phyloP scores from a whole-genome alignment of 495 filamentous ascomycete genomes.

The Penicillium nucicola region DNA sequence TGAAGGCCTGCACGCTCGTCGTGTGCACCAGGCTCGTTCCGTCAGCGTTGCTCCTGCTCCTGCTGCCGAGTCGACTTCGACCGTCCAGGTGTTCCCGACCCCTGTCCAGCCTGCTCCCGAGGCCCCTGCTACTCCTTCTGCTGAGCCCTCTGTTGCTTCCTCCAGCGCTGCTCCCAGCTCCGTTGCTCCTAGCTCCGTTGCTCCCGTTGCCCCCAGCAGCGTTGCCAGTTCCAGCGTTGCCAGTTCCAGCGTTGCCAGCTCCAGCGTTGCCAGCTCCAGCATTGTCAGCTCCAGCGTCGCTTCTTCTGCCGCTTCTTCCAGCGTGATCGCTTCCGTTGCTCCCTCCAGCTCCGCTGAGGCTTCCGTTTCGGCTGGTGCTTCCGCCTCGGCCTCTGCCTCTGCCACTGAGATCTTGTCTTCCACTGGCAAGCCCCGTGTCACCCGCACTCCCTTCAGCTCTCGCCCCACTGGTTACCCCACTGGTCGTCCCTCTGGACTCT shows the following conservation, averaged over 20 bases:
- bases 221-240: neutral
- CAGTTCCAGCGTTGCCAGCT: neutral
- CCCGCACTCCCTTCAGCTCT: conserved; percentile 5
- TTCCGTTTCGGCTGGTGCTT: conserved; percentile 2
- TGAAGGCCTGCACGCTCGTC: conserved; percentile 33
- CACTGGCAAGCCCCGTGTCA: conserved; percentile 1
- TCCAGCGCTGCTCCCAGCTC: conserved; percentile 4
- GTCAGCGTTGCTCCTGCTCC: conserved; percentile 12
- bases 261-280: neutral
- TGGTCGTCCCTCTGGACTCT: neutral
- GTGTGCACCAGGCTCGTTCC: conserved; percentile 24
- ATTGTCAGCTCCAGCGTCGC: neutral
- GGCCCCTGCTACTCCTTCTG: conserved; percentile 7
- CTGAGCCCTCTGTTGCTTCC: neutral
- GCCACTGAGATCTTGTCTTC: neutral
- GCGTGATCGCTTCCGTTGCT: neutral
- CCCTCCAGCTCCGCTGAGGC: conserved; percentile 20
- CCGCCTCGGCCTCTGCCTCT: neutral
- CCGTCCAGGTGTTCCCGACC: conserved; percentile 11
- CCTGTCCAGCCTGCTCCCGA: conserved; percentile 7
- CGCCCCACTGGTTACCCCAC: neutral
- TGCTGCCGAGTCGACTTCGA: conserved; percentile 7
- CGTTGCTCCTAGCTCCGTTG: conserved; percentile 3
- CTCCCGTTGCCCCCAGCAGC: neutral
- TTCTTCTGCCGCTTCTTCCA: neutral